Evolutionary conservation across 768 basidiomycete genomes (phyloP).

Genomic region (Mycena rebaudengoi): DNA sequence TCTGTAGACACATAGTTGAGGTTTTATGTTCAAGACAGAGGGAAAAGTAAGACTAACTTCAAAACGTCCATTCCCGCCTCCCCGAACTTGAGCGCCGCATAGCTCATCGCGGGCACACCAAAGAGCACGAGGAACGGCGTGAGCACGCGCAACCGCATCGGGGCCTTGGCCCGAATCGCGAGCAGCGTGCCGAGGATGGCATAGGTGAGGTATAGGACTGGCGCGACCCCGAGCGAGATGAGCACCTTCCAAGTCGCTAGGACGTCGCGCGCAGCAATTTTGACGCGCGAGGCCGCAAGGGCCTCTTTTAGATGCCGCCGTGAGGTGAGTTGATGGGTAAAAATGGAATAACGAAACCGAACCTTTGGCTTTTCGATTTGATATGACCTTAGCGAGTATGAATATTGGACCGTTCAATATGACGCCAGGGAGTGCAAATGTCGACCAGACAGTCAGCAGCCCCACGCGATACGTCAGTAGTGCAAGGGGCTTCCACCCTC

Average conservation of each 20-base stretch:
- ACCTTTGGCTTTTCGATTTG: constrained; percentile 92
- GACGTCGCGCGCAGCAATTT: constrained; percentile 96
- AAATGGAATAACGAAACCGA: too few species aligned
- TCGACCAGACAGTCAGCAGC: constrained; percentile 81
- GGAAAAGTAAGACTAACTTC: constrained; percentile 10
- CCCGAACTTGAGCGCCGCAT: constrained; percentile 94
- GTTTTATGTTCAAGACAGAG: background rate
- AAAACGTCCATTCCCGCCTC: constrained; percentile 98
- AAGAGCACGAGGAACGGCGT: constrained; percentile 82
- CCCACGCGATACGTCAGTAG: constrained; percentile 84
- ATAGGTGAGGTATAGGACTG: constrained; percentile 86
- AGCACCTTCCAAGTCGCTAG: constrained; percentile 97
- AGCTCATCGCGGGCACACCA: constrained; percentile 87
- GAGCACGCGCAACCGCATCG: constrained; percentile 70
- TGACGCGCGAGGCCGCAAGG: constrained; percentile 93
- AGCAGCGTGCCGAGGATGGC: constrained; percentile 80
- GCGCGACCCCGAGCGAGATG: constrained; percentile 90
- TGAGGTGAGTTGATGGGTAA: background rate
- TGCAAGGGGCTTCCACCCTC: constrained; percentile 86
- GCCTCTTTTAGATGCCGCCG: constrained; percentile 68
- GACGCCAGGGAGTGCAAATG: constrained; percentile 89
- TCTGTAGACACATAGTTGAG: background rate
- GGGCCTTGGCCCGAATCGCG: constrained; percentile 70
- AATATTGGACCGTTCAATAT: constrained; percentile 95
- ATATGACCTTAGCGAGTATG: constrained; percentile 87